Evolutionary conservation across 139 green algal species (phyloP).

Genomic region (Chlorella sp.): DNA sequence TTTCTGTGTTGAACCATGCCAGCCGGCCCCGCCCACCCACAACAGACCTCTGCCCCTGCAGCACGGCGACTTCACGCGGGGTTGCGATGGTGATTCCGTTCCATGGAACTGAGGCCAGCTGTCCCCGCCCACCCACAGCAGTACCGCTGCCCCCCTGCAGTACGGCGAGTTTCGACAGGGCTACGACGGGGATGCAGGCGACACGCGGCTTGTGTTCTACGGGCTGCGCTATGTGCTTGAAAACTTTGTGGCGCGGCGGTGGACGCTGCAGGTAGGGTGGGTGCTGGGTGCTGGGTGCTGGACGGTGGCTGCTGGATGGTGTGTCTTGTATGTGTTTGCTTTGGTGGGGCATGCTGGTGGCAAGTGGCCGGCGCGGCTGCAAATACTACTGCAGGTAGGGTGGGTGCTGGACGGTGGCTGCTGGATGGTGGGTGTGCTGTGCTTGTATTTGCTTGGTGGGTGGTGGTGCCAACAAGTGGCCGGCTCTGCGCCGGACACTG

Average conservation of each 20-base stretch:
- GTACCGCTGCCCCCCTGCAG: constrained; percentile 49
- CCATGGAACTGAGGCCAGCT: no score
- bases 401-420: not conserved
- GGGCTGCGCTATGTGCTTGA: constrained; percentile 90
- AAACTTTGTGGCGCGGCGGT: constrained; percentile 75
- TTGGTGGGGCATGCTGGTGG: no score
- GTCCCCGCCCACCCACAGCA: no score
- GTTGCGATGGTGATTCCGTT: constrained; percentile 85
- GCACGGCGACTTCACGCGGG: constrained; percentile 89
- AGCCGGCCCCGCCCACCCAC: no score
- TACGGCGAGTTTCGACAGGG: constrained; percentile 90
- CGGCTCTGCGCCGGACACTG: constrained; percentile 12
- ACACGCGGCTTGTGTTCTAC: constrained; percentile 82
- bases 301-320: not conserved
- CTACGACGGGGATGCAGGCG: constrained; percentile 74
- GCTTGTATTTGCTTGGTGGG: no score
- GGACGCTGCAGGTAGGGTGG: constrained; percentile 65
- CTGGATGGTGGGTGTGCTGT: no score
- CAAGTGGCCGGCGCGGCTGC: no score
- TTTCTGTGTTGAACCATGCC: not conserved
- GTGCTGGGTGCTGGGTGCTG: not conserved
- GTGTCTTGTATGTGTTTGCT: no score
- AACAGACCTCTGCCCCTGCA: constrained; percentile 41
- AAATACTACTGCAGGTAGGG: constrained; percentile 33
- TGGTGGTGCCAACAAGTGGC: not conserved